These are phyloP conservation scores for Musa troglodytarum DNA, from an alignment of 176 grass and related monocot species.

Conservation along the genomic window DNA sequence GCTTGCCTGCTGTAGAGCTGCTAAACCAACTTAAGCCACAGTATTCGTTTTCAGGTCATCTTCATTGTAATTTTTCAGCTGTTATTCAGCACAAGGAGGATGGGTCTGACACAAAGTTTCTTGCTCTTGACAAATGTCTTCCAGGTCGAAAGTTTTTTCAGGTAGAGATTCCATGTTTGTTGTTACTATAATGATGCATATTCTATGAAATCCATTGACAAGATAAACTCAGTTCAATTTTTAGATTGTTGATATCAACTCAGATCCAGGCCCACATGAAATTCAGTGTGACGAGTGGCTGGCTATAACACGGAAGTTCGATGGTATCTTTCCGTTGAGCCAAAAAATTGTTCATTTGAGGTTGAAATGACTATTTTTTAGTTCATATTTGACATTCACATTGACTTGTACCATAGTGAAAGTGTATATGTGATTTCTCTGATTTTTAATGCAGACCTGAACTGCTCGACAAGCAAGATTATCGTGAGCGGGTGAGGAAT, in stretches of 20 bases:
- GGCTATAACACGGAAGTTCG: slow-evolving; percentile 78
- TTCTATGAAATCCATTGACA: not conserved
- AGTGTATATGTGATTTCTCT: slow-evolving; percentile 14
- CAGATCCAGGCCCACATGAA: slow-evolving; percentile 73
- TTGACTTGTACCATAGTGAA: not conserved
- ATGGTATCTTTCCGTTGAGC: slow-evolving; percentile 53
- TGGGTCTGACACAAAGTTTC: slow-evolving; percentile 74
- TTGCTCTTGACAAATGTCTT: slow-evolving; percentile 88
- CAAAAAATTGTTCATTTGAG: slow-evolving; percentile 28
- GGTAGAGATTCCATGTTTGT: slow-evolving; percentile 20
- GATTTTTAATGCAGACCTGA: slow-evolving; percentile 39
- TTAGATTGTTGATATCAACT: slow-evolving; percentile 77
- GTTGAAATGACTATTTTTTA: slow-evolving; percentile 22
- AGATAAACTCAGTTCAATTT: not conserved
- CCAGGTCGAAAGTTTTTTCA: slow-evolving; percentile 64
- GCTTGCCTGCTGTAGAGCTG: slow-evolving; percentile 69
- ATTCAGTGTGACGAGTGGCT: slow-evolving; percentile 85
- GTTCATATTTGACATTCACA: not conserved
- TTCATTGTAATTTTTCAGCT: slow-evolving; percentile 72
- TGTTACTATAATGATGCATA: not conserved
- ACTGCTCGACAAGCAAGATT: slow-evolving; percentile 49
- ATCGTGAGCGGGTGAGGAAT: slow-evolving; percentile 49
- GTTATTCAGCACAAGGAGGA: slow-evolving; percentile 54
- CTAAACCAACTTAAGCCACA: slow-evolving; percentile 70
- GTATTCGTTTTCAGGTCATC: slow-evolving; percentile 79